These are phyloP conservation scores for Botryotinia convoluta DNA, from an alignment of 2,329 filamentous ascomycete genomes.

Conservation along the genomic window DNA sequence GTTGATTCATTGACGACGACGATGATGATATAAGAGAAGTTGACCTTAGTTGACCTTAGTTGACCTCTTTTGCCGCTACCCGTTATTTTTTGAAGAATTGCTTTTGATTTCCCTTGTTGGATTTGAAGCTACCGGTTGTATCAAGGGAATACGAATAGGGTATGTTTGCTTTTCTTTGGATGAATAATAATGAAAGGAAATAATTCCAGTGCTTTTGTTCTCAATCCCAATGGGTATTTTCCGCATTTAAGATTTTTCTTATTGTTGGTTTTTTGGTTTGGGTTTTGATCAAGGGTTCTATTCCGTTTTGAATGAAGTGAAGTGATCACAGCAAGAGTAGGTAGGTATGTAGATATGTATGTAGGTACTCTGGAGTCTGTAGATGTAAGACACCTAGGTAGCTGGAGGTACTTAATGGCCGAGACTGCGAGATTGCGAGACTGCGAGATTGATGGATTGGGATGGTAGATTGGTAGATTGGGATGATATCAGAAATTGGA, in stretches of 20 bases:
- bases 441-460: too few relatives aligned
- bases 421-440: too few relatives aligned
- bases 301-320: background rate
- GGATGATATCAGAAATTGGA: too few relatives aligned
- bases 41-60: background rate
- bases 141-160: background rate
- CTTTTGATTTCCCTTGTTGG: background rate
- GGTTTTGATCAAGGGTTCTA: background rate
- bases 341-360: background rate
- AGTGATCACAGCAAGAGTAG: background rate
- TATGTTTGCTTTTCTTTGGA: background rate
- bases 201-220: background rate
- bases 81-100: background rate
- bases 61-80: background rate
- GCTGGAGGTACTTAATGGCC: too few relatives aligned
- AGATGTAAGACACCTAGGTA: too few relatives aligned
- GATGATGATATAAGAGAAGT: background rate
- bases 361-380: too few relatives aligned
- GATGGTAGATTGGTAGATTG: too few relatives aligned
- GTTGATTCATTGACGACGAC: background rate
- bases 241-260: background rate
- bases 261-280: background rate
- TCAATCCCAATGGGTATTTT: background rate
- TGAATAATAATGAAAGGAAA: background rate
- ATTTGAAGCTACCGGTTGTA: background rate